These are phyloP conservation scores for Ophiostoma triangulosporum DNA, from an alignment of 2,329 filamentous ascomycete species.

Conservation along the genomic window DNA sequence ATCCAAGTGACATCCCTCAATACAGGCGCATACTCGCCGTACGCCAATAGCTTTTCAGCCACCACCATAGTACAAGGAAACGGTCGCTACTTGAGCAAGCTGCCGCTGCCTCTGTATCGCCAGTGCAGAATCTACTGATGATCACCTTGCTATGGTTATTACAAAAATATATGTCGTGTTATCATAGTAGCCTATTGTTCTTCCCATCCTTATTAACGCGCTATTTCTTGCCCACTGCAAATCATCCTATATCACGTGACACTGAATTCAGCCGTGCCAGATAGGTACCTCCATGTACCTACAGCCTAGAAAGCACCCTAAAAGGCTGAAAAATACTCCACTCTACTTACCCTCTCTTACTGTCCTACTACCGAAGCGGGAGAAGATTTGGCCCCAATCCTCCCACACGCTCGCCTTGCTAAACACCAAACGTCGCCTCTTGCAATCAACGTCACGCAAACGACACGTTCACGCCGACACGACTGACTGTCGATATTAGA, in stretches of 20 bases:
- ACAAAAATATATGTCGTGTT: too few species aligned
- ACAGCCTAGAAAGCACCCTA: neutral
- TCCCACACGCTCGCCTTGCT: neutral
- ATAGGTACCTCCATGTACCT: neutral
- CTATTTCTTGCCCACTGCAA: neutral
- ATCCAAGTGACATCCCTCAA: too few species aligned
- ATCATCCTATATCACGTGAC: neutral
- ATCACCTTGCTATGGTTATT: too few species aligned
- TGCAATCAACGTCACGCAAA: neutral
- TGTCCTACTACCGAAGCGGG: neutral
- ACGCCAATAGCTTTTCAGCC: too few species aligned
- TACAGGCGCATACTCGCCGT: too few species aligned
- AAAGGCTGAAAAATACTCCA: neutral
- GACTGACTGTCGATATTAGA: neutral
- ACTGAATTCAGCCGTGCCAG: too few species aligned
- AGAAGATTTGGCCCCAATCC: constrained; percentile 1
- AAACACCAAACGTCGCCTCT: neutral
- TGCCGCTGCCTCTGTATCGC: too few species aligned
- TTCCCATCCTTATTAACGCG: too few species aligned
- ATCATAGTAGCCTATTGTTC: too few species aligned
- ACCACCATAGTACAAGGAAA: too few species aligned
- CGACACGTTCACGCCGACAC: neutral
- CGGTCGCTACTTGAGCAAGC: too few species aligned
- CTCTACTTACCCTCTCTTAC: neutral
- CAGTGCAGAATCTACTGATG: too few species aligned